Percentiles rank a stretch among this genome's conserved stretches.
Conservation (phyloP, 75 land plant genomes). For the Cupressus sempervirens region DNA sequence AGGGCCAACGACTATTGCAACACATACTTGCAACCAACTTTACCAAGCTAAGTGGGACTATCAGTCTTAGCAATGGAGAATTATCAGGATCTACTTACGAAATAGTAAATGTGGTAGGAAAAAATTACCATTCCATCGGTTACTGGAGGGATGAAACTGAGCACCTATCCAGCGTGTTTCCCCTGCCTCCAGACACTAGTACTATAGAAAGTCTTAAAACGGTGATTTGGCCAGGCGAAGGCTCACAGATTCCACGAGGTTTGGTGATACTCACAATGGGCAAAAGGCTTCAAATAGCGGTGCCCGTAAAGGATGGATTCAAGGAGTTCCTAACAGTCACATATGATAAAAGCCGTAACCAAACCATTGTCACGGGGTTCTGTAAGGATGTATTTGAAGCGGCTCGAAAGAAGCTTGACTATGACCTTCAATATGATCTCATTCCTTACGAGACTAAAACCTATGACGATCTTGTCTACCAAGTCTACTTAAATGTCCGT, state of each 20-base stretch:
- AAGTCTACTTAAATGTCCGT: conserved; percentile 11
- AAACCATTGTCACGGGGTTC: conserved; percentile 18
- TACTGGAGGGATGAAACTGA: conserved; percentile 35
- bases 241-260: conserved; percentile 21
- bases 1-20: conserved; percentile 16
- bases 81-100: conserved; percentile 15
- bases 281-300: conserved; percentile 1
- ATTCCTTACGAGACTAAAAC: conserved; percentile 33
- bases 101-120: conserved; percentile 38
- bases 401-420: conserved; percentile 21
- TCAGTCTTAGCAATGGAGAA: neutral
- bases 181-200: no score
- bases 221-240: conserved; percentile 38
- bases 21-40: conserved; percentile 1
- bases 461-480: conserved; percentile 11
- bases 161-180: neutral
- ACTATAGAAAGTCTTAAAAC: conserved; percentile 10
- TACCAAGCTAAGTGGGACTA: conserved; percentile 8
- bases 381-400: conserved; percentile 35
- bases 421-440: conserved; percentile 24
- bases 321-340: neutral
- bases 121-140: conserved; percentile 16
- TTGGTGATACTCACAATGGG: conserved; percentile 33
- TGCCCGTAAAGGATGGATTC: no score
- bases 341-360: neutral